Evolutionary conservation across 805 yeast genomes (phyloP), one percentile per base, ranked within the genome.

Genomic region (Ogataea glucozyma): DNA sequence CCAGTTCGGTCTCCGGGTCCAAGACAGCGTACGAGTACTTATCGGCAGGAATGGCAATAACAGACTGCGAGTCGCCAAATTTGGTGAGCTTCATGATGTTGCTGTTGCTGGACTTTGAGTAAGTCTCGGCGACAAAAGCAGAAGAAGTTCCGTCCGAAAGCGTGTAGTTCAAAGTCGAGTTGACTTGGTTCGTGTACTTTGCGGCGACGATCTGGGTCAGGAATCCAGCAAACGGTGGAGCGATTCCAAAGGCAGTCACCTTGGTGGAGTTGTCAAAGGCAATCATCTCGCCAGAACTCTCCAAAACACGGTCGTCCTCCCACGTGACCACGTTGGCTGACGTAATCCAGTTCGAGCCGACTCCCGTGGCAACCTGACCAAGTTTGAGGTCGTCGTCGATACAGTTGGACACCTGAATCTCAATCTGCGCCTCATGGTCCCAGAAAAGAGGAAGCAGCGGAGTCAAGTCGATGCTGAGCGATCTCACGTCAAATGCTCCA

Each of bases 391-490:
- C 58, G 43, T 72, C 76, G 42, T 67, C 73, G 8, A 73, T 41
- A 37, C 84, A 80, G 54, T 81, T 78, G 4, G 76, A 67, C 13
- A 85, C 65, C 49, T 73, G 78, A 35, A 86, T 64, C 37, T 66
- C 69, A 4, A 75, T 37, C n/a, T 48, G 48, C 3, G 64, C 46
- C 24, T 65, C 56, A 12, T 68, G 64, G 16, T 60, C 60, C 89
- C 90, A 85, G 22, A 88, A 60, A n/a, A 66, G 59, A 3, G 95
- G 93, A 45, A 88, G 64, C 48, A 81, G 71, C 0, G 85, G 79
- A 9, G 91, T 76, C 35, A 88, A 54, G 49, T 88, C 95, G 34
- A 88, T 59, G 43, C 80, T 82, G 50, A 83, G 69, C n/a, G 83
- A 73, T 13, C 79, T 80, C 22, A 88, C 67, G 59, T 88, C 95